Evolutionary conservation across 805 yeast species (phyloP).

Genomic region (Metschnikowia lochheadii): DNA sequence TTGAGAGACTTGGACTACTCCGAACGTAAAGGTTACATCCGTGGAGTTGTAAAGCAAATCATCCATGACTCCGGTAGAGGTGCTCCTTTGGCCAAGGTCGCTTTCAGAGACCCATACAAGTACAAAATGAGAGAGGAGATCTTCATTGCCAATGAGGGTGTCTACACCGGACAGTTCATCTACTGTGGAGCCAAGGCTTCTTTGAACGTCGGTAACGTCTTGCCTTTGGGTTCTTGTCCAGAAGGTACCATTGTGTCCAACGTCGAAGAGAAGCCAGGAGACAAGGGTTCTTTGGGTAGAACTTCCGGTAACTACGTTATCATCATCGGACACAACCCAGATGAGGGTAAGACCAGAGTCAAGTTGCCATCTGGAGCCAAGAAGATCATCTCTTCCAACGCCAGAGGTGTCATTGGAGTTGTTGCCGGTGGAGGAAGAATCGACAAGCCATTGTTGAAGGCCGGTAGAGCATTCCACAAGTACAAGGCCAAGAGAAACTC

Average conservation of each 20-base stretch:
- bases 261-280: conserved; percentile 98
- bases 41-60: conserved; percentile 98
- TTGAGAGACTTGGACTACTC: conserved; percentile 98
- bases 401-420: conserved; percentile 99
- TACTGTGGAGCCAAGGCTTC: conserved; percentile 99
- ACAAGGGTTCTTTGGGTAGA: conserved; percentile 99
- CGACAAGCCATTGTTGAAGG: conserved; percentile 99
- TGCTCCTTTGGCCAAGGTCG: conserved; percentile 75
- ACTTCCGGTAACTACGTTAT: conserved; percentile 99
- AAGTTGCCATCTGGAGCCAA: conserved; percentile 99
- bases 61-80: conserved; percentile 99
- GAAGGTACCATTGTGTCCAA: conserved; percentile 99
- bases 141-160: conserved; percentile 99
- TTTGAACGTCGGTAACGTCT: conserved; percentile 99
- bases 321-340: conserved; percentile 98
- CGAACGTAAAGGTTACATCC: conserved; percentile 99
- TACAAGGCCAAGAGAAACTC: conserved; percentile 64
- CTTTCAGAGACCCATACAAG: conserved; percentile 99
- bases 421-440: conserved; percentile 99
- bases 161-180: conserved; percentile 98
- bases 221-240: conserved; percentile 97
- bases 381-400: conserved; percentile 91
- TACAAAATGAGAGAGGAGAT: conserved; percentile 97
- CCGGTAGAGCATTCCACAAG: conserved; percentile 98
- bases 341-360: conserved; percentile 98